Evolutionary conservation across 169 alveolate genomes (phyloP).

Genomic region (Plasmodium gonderi): DNA sequence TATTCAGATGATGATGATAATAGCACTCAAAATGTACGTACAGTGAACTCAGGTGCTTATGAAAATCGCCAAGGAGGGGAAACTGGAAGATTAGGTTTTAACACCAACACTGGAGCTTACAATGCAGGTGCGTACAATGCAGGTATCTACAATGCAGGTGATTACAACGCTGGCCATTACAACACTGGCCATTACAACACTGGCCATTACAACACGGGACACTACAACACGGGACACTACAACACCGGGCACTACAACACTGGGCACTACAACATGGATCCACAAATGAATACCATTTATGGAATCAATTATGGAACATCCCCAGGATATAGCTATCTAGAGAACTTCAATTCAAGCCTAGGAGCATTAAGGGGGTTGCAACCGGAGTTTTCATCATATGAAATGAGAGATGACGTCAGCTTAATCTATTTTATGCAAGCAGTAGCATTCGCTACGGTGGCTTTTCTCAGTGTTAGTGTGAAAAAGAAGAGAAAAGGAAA

Average conservation of each 20-base stretch:
- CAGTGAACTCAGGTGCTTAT: background rate
- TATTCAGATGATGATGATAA: too few relatives aligned
- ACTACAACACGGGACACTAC: too few relatives aligned
- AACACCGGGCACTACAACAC: too few relatives aligned
- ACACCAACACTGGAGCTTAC: background rate
- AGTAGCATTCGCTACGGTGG: background rate
- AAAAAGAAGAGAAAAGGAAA: too few relatives aligned
- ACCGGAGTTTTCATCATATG: background rate
- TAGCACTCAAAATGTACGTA: background rate
- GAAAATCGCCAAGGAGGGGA: background rate
- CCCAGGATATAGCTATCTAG: too few relatives aligned
- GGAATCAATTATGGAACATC: background rate
- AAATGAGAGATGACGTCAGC: background rate
- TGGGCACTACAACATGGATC: too few relatives aligned
- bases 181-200: too few relatives aligned
- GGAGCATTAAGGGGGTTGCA: background rate
- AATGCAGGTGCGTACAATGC: background rate
- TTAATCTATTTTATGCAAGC: background rate
- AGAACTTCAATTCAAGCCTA: background rate
- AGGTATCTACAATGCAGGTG: too few relatives aligned
- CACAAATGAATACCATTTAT: background rate
- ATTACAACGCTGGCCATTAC: too few relatives aligned
- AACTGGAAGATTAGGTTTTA: background rate
- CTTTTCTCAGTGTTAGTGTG: background rate
- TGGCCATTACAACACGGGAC: too few relatives aligned